These are phyloP conservation scores for Colletotrichum higginsianum DNA, from an alignment of 2,329 filamentous ascomycete genomes.

Conservation along the genomic window DNA sequence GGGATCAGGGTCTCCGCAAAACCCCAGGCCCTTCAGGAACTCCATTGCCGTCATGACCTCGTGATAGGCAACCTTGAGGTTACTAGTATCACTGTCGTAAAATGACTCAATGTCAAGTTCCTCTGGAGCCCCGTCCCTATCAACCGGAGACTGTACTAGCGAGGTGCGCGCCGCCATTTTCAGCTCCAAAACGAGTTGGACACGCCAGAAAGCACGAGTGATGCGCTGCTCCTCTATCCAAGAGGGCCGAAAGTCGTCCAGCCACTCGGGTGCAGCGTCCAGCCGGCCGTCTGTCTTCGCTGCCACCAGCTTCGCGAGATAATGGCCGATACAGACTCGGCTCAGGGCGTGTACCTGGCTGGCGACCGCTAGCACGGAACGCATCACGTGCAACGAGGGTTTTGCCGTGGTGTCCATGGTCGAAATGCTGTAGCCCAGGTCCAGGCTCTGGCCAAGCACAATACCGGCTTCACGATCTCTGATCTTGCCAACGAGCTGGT, in stretches of 20 bases:
- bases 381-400: slow-evolving; percentile 1
- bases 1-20: no score
- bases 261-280: not conserved
- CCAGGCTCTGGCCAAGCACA: slow-evolving; percentile 29
- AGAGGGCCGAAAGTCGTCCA: not conserved
- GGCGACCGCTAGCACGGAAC: slow-evolving; percentile 4
- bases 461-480: slow-evolving; percentile 32
- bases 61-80: slow-evolving; percentile 30
- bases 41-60: slow-evolving; percentile 35
- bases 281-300: not conserved
- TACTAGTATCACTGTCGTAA: slow-evolving; percentile 34
- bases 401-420: not conserved
- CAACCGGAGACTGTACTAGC: not conserved
- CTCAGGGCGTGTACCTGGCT: slow-evolving; percentile 15
- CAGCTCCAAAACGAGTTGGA: slow-evolving; percentile 30
- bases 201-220: slow-evolving; percentile 31
- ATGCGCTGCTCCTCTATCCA: slow-evolving; percentile 36
- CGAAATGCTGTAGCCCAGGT: slow-evolving; percentile 11
- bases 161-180: not conserved
- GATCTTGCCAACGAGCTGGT: slow-evolving; percentile 11
- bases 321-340: slow-evolving; percentile 10
- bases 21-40: not conserved
- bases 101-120: slow-evolving; percentile 2
- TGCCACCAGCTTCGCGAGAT: not conserved
- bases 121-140: fast-evolving